Base-by-base conservation (phyloP, 306 rosid species). In the Prunus fruticosa region DNA sequence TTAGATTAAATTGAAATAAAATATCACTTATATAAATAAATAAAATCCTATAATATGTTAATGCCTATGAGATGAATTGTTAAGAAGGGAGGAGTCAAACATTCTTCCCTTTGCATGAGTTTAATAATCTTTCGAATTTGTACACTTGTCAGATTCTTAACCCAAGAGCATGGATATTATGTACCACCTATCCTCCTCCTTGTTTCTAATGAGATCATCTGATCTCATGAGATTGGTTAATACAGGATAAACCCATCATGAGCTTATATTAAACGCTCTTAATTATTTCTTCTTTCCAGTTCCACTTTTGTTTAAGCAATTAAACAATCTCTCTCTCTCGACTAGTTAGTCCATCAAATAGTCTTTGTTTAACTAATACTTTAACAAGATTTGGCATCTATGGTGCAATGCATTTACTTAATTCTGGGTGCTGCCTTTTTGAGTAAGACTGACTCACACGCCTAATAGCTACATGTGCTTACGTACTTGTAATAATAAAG, bases 401-500 rank as follows among this genome's bases (percentile, higher is more conserved):
- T 57, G 80, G 87, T 76, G 68, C 79, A 77, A 77, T 80, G 87
- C 72, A 57, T 47, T 46, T 58, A 47, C 73, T 81, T 69, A 76
- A 63, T 80, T 72, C 57, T 78, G 46, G 77, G 71, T 64, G 85
- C 85, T 85, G 77, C 87, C 65, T 82, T 72, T 72, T 71, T 58
- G 78, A 64, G 87, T 78, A 65, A 66, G 79, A 81, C 58, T 23
- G 75, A 75, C 70, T 71, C 77, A 83, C 77, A 83, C 86, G 25
- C 73, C 80, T 71, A 76, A 61, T 69, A 75, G 82, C 23, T 71
- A 76, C 77, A 76, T 75, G 64, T 80, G 84, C 88, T 81, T 83
- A 79, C 87, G 87, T 83, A 86, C 82, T 89, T 86, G 41, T 50
- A 71, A 84, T 67, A 72, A 83, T 78, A 80, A 74, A 63, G 81